phyloP scores from a whole-genome alignment of 1,284 basidiomycete genomes.

The Boletellus deceptivus region DNA sequence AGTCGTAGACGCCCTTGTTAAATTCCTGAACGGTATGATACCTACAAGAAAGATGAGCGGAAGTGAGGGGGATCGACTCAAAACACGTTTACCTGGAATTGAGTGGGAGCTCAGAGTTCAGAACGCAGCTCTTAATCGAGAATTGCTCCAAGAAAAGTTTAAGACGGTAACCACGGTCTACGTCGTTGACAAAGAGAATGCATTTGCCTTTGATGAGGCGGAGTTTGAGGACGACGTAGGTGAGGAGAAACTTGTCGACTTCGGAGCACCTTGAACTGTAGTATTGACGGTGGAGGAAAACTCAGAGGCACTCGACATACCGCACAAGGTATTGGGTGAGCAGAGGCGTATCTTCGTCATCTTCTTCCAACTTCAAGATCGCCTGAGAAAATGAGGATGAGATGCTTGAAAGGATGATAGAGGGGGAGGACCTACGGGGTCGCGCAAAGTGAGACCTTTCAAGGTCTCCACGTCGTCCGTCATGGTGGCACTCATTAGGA shows the following conservation, averaged over 20 bases:
- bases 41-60: conserved; percentile 38
- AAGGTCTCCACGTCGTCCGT: conserved; percentile 92
- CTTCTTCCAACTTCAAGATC: conserved; percentile 83
- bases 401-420: background rate
- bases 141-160: conserved; percentile 99
- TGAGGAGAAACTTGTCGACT: conserved; percentile 93
- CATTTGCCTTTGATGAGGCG: conserved; percentile 95
- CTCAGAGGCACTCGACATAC: conserved; percentile 36
- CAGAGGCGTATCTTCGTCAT: conserved; percentile 72
- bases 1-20: conserved; percentile 98
- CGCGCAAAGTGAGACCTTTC: conserved; percentile 84
- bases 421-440: conserved; percentile 62
- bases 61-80: background rate
- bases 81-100: conserved; percentile 69
- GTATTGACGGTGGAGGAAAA: conserved; percentile 1
- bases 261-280: conserved; percentile 68
- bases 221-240: conserved; percentile 93
- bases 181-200: conserved; percentile 96
- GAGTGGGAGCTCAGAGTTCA: conserved; percentile 94
- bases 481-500: conserved; percentile 98
- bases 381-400: conserved; percentile 49
- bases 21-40: conserved; percentile 99
- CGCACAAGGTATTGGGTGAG: conserved; percentile 87
- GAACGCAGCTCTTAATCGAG: conserved; percentile 92
- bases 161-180: conserved; percentile 91